phyloP scores from a whole-genome alignment of 2,329 filamentous ascomycete genomes.

The Hymenoscyphus repandus region DNA sequence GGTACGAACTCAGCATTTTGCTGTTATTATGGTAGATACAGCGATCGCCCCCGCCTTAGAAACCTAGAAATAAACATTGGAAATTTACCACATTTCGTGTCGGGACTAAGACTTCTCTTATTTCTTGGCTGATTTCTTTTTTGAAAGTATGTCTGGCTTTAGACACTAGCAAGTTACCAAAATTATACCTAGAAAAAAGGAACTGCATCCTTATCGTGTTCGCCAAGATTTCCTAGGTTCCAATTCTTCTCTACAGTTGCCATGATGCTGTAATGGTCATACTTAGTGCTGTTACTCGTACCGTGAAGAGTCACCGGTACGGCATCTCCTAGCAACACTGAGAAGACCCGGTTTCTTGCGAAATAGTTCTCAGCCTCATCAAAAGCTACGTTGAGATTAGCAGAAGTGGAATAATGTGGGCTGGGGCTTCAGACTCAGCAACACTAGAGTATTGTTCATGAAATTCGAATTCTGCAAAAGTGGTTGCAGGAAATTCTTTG shows the following conservation, averaged over 20 bases:
- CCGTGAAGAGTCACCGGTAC: conserved; percentile 56
- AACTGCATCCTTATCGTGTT: conserved; percentile 31
- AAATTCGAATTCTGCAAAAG: conserved; percentile 65
- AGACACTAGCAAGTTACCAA: too few species aligned
- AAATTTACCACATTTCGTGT: too few species aligned
- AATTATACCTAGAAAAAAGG: conserved; percentile 1
- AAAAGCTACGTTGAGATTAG: conserved; percentile 57
- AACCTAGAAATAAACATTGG: too few species aligned
- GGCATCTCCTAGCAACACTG: conserved; percentile 67
- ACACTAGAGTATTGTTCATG: conserved; percentile 65
- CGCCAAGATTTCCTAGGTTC: conserved; percentile 59
- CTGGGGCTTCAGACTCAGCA: conserved; percentile 48
- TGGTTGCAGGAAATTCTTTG: conserved; percentile 62
- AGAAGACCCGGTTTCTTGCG: conserved; percentile 61
- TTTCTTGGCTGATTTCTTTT: too few species aligned
- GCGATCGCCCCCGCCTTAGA: too few species aligned
- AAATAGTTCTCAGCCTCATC: conserved; percentile 70
- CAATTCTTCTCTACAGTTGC: conserved; percentile 61
- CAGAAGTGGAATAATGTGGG: conserved; percentile 58
- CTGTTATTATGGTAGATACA: too few species aligned
- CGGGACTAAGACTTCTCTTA: too few species aligned
- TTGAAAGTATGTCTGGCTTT: too few species aligned
- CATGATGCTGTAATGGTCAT: conserved; percentile 66
- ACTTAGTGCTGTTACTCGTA: conserved; percentile 62
- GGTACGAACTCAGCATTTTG: too few species aligned